These are phyloP conservation scores for Phytopythium cucurbitacearum DNA, from an alignment of 352 stramenopile species.

Conservation along the genomic window DNA sequence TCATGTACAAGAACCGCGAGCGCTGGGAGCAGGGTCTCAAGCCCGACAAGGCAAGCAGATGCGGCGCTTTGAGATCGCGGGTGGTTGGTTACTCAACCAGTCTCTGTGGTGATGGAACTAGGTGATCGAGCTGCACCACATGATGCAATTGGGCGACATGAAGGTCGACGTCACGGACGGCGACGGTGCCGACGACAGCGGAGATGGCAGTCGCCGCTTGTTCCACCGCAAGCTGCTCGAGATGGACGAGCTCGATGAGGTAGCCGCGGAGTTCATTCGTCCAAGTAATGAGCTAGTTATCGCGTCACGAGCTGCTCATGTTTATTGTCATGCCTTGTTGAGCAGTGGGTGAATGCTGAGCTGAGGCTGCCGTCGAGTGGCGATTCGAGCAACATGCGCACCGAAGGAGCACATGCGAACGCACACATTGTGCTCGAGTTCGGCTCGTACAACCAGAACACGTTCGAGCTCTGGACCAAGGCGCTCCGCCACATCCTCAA, in stretches of 20 bases:
- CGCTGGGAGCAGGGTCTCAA: conserved; percentile 81
- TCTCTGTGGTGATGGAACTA: conserved; percentile 8
- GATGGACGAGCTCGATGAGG: conserved; percentile 73
- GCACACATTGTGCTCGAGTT: conserved; percentile 74
- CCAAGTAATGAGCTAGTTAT: not conserved
- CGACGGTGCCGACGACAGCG: conserved; percentile 19
- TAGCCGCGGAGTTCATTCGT: conserved; percentile 7
- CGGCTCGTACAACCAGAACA: conserved; percentile 71
- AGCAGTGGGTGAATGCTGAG: conserved; percentile 70
- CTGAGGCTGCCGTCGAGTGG: conserved; percentile 23
- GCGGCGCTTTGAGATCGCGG: no score
- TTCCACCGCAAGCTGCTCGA: conserved; percentile 77
- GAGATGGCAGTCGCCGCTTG: conserved; percentile 30
- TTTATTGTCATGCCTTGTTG: conserved; percentile 1
- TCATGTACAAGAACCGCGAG: conserved; percentile 76
- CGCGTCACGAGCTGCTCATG: not conserved
- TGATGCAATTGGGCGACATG: conserved; percentile 81
- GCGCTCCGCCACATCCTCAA: conserved; percentile 67
- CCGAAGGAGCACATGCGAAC: conserved; percentile 37
- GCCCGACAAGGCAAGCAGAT: conserved; percentile 56
- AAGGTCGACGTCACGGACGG: conserved; percentile 62
- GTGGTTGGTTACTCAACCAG: no score
- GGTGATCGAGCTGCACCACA: conserved; percentile 68
- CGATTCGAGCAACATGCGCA: not conserved
- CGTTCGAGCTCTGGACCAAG: conserved; percentile 86